These are phyloP conservation scores for Piper betle DNA, from an alignment of 164 flowering plant genomes.

Conservation along the genomic window DNA sequence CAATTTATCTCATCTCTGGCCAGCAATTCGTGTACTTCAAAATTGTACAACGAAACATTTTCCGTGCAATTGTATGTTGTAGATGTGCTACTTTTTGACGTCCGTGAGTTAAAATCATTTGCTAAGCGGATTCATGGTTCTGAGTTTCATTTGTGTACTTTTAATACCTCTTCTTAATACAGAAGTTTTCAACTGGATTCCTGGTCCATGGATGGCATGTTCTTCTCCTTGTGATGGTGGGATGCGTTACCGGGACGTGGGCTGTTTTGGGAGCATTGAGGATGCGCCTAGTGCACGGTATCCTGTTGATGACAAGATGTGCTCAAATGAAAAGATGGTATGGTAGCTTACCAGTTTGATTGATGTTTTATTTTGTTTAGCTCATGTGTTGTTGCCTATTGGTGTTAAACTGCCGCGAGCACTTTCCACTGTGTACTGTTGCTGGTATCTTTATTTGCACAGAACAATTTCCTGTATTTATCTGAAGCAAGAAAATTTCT, in stretches of 20 bases:
- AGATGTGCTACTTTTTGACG: neutral
- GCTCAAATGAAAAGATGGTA: slow-evolving; percentile 19
- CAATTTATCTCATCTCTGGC: neutral
- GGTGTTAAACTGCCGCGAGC: neutral
- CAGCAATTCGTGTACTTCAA: too few species aligned
- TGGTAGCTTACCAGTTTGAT: slow-evolving; percentile 1
- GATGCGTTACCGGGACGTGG: slow-evolving; percentile 20
- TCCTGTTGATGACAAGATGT: slow-evolving; percentile 26
- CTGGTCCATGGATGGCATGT: slow-evolving; percentile 29
- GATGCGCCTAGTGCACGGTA: slow-evolving; percentile 15
- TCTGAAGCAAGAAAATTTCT: too few species aligned
- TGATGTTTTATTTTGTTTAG: neutral
- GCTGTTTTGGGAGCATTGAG: slow-evolving; percentile 20
- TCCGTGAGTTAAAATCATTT: neutral
- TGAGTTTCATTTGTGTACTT: neutral
- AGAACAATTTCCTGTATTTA: too few species aligned
- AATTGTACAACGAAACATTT: neutral
- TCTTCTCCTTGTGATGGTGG: slow-evolving; percentile 32
- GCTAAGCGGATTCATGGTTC: neutral
- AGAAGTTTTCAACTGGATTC: slow-evolving; percentile 25
- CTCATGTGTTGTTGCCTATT: neutral
- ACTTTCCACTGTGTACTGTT: neutral
- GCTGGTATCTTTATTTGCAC: neutral
- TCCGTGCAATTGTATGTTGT: neutral
- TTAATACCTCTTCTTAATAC: slow-evolving; percentile 1